Conservation (phyloP, 176 grass and related monocot genomes). For the Bonia amplexicaulis region DNA sequence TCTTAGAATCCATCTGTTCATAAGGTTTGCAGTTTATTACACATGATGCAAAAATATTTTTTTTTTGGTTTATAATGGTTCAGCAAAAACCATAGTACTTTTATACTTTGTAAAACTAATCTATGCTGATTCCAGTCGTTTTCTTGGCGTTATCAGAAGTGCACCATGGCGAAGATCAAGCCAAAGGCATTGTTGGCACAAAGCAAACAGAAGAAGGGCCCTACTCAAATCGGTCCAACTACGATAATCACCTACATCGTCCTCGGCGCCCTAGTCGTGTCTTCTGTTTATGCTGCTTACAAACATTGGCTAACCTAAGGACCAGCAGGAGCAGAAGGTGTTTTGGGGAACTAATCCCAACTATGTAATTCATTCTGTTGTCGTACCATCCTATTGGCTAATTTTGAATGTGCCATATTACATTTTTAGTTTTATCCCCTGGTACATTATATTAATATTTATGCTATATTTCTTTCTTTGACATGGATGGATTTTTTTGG, state of each 20-base stretch:
- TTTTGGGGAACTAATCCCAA: slow-evolving; percentile 33
- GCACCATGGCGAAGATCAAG: slow-evolving; percentile 68
- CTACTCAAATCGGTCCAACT: slow-evolving; percentile 39
- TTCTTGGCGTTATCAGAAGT: slow-evolving; percentile 14
- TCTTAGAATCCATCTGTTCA: background rate
- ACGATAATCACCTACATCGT: slow-evolving; percentile 53
- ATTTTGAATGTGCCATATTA: background rate
- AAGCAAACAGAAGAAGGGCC: slow-evolving; percentile 79
- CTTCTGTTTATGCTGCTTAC: slow-evolving; percentile 47
- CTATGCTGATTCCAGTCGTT: background rate
- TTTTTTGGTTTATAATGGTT: background rate
- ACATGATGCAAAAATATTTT: background rate
- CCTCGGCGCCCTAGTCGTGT: slow-evolving; percentile 12
- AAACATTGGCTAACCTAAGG: slow-evolving; percentile 39
- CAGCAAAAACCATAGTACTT: background rate
- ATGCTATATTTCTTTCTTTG: background rate
- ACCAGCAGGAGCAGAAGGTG: slow-evolving; percentile 12
- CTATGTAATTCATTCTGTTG: slow-evolving; percentile 7
- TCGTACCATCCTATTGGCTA: slow-evolving; percentile 33
- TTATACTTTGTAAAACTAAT: background rate
- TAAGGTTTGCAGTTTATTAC: background rate
- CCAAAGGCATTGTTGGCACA: slow-evolving; percentile 62
- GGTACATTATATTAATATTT: background rate
- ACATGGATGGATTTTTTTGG: background rate
- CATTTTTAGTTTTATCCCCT: background rate